These are phyloP conservation scores for Globisporangium canariense DNA, from an alignment of 352 stramenopile genomes.

Conservation along the genomic window DNA sequence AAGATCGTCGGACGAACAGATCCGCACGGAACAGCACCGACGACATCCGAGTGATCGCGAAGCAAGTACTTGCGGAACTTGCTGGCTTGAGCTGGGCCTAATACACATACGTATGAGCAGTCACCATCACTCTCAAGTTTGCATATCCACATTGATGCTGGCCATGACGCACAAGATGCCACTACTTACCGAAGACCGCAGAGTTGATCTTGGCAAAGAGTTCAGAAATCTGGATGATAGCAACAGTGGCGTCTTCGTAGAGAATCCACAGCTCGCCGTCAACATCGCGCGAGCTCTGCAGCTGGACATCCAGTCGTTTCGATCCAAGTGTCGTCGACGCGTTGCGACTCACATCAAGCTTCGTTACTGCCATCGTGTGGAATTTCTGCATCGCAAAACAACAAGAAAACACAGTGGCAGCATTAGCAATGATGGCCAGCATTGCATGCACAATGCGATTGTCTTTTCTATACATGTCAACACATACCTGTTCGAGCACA, in stretches of 20 bases:
- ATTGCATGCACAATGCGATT: not conserved
- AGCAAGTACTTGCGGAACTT: conserved; percentile 83
- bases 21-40: conserved; percentile 59
- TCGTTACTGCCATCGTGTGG: conserved; percentile 37
- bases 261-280: conserved; percentile 76
- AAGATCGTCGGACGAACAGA: conserved; percentile 73
- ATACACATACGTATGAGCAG: not conserved
- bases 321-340: conserved; percentile 27
- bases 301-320: conserved; percentile 27
- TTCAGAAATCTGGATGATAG: conserved; percentile 70
- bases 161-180: no score
- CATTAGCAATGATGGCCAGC: not conserved
- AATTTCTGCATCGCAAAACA: conserved; percentile 30
- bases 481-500: conserved; percentile 51
- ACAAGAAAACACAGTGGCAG: not conserved
- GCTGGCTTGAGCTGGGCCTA: conserved; percentile 58
- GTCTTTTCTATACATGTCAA: not conserved
- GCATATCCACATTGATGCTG: not conserved
- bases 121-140: not conserved
- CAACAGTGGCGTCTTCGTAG: conserved; percentile 73
- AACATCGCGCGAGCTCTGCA: conserved; percentile 21
- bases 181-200: conserved; percentile 48
- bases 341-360: conserved; percentile 50
- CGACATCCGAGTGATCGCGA: conserved; percentile 62
- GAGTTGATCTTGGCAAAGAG: conserved; percentile 47